phyloP scores from a whole-genome alignment of 768 basidiomycete genomes.

The Rhizopogon sp. region DNA sequence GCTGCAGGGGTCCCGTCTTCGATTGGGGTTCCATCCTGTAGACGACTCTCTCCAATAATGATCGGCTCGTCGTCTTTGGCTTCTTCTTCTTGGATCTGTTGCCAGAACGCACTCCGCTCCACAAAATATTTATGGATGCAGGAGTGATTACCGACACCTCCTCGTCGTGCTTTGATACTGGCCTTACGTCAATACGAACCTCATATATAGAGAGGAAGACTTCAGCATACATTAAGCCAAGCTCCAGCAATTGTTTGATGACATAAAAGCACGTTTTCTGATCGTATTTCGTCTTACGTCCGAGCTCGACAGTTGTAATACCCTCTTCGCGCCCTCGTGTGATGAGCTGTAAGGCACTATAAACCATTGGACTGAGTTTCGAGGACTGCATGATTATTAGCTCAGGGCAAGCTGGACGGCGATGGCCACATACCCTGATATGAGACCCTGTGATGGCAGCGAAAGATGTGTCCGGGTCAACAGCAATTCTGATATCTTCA shows the following conservation, averaged over 20 bases:
- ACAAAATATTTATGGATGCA: constrained; percentile 84
- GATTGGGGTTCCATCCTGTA: constrained; percentile 2
- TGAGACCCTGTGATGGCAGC: constrained; percentile 83
- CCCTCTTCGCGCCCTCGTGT: constrained; percentile 78
- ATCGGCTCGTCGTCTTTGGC: constrained; percentile 28
- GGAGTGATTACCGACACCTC: constrained; percentile 72
- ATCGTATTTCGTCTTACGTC: constrained; percentile 75
- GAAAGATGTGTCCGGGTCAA: constrained; percentile 70
- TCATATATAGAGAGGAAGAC: not conserved
- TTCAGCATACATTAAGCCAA: constrained; percentile 63
- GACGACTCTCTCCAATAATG: constrained; percentile 8
- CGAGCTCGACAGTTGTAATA: constrained; percentile 73
- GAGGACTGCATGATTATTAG: constrained; percentile 44
- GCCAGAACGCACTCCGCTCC: constrained; percentile 71
- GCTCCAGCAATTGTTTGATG: constrained; percentile 65
- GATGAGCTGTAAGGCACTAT: constrained; percentile 77
- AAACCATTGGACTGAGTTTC: constrained; percentile 82
- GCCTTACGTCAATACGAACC: constrained; percentile 1
- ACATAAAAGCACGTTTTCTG: constrained; percentile 90
- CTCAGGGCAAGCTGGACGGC: constrained; percentile 6
- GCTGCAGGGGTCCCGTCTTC: constrained; percentile 17
- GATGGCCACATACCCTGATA: constrained; percentile 52
- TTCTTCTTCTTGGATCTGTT: constrained; percentile 70
- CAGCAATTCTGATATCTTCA: constrained; percentile 63
- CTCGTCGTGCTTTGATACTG: constrained; percentile 73